Percentiles rank a stretch among this genome's conserved stretches.
phyloP scores from a whole-genome alignment of 208 protist genomes.

The Trypanosoma cruzi region DNA sequence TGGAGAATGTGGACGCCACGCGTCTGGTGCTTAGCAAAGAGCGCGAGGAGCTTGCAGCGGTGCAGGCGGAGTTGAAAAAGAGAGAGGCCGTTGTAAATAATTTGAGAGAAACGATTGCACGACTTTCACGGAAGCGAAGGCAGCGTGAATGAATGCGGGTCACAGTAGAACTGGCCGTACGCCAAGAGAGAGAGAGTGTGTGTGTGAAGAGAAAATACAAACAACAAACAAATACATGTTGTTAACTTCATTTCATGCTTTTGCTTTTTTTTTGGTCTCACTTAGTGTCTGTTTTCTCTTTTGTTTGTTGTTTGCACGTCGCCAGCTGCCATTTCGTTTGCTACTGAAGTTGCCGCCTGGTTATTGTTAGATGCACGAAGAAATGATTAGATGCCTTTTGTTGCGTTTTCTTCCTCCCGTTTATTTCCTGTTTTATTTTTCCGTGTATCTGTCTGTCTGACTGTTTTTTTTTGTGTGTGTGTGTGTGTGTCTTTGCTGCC shows the following conservation, averaged over 20 bases:
- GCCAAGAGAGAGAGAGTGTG: neutral
- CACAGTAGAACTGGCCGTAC: neutral
- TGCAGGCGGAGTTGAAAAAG: constrained; percentile 34
- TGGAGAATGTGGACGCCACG: constrained; percentile 63
- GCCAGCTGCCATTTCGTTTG: neutral
- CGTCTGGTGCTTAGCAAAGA: constrained; percentile 30
- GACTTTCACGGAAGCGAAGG: constrained; percentile 22
- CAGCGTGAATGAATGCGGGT: constrained; percentile 10
- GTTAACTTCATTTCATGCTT: constrained; percentile 8
- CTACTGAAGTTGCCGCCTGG: neutral
- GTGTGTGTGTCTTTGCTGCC: neutral
- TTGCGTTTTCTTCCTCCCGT: neutral
- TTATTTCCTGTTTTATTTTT: constrained; percentile 8
- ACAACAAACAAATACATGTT: neutral
- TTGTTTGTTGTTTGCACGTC: neutral
- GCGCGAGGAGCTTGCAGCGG: constrained; percentile 28
- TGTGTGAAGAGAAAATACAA: neutral
- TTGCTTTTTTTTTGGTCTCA: neutral
- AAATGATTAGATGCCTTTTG: neutral
- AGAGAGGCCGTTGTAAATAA: constrained; percentile 36
- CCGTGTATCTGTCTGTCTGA: neutral
- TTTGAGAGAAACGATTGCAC: constrained; percentile 46
- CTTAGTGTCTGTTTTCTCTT: neutral
- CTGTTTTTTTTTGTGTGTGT: neutral
- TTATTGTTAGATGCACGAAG: neutral